These are phyloP conservation scores for Ophioceras dolichostomum DNA, from an alignment of 2,329 filamentous ascomycete genomes.

Conservation along the genomic window DNA sequence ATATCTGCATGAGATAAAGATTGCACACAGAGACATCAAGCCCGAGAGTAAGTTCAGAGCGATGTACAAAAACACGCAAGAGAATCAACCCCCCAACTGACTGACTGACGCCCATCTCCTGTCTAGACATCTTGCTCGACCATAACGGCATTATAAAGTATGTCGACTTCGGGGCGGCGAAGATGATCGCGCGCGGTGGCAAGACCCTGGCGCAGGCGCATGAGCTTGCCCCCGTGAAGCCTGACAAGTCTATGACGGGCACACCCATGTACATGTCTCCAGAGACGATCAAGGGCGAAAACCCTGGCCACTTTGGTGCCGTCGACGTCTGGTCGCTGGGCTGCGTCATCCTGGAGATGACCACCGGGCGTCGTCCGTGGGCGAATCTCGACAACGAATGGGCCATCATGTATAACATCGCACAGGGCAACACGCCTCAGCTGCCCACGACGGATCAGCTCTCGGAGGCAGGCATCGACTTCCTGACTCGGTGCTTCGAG, in stretches of 20 bases:
- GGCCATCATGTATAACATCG: constrained; percentile 99
- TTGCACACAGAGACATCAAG: constrained; percentile 96
- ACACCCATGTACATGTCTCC: constrained; percentile 99
- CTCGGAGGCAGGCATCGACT: constrained; percentile 74
- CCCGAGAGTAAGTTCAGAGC: too few species aligned
- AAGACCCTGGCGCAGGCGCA: constrained; percentile 61
- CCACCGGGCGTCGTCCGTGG: constrained; percentile 88
- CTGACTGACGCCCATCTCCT: constrained; percentile 18
- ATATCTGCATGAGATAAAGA: constrained; percentile 83
- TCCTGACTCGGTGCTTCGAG: constrained; percentile 75
- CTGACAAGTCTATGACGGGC: constrained; percentile 88
- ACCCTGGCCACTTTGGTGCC: constrained; percentile 66
- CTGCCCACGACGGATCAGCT: constrained; percentile 75
- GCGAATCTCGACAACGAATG: constrained; percentile 95
- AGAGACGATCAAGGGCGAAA: constrained; percentile 89
- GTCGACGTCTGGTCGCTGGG: constrained; percentile 95
- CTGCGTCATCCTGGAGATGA: constrained; percentile 96
- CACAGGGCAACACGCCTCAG: constrained; percentile 85
- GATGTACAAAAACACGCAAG: too few species aligned
- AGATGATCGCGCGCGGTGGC: constrained; percentile 88
- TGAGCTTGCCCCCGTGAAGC: constrained; percentile 43
- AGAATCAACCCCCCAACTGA: too few species aligned
- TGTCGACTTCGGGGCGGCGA: constrained; percentile 95
- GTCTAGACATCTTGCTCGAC: constrained; percentile 91
- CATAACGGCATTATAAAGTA: constrained; percentile 99